These are phyloP conservation scores for Fusarium secorum DNA, from an alignment of 2,329 filamentous ascomycete genomes.

Conservation along the genomic window DNA sequence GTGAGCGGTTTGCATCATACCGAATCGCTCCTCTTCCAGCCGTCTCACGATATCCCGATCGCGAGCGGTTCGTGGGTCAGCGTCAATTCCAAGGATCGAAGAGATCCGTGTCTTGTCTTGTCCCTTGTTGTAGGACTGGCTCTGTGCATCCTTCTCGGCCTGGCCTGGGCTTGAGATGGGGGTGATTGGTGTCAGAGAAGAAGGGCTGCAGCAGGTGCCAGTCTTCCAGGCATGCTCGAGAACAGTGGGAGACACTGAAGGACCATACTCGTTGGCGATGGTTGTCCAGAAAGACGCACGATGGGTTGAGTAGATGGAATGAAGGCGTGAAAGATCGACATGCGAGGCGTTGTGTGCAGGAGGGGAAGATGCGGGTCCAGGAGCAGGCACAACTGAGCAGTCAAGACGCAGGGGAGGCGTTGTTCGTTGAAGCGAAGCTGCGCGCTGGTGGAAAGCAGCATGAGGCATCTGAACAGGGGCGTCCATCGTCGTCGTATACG, in stretches of 20 bases:
- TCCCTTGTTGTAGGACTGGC: constrained; percentile 44
- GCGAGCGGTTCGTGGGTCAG: constrained; percentile 63
- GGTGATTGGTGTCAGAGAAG: constrained; percentile 58
- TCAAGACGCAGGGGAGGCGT: constrained; percentile 66
- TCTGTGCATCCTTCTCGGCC: constrained; percentile 52
- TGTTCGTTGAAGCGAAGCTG: constrained; percentile 46
- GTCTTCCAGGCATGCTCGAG: constrained; percentile 76
- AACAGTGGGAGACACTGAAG: constrained; percentile 65
- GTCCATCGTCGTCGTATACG: constrained; percentile 55
- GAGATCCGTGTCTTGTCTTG: constrained; percentile 69
- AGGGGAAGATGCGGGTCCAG: constrained; percentile 47
- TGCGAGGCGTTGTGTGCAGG: constrained; percentile 50
- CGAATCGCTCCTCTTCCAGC: constrained; percentile 60
- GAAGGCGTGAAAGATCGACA: constrained; percentile 72
- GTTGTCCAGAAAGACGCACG: constrained; percentile 76
- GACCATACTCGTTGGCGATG: constrained; percentile 76
- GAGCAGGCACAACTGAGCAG: constrained; percentile 57
- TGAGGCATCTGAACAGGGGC: constrained; percentile 55
- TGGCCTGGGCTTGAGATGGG: constrained; percentile 61
- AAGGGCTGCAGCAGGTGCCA: constrained; percentile 52
- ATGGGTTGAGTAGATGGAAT: constrained; percentile 74
- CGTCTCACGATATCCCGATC: constrained; percentile 66
- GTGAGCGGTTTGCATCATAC: constrained; percentile 44
- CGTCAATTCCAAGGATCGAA: constrained; percentile 67
- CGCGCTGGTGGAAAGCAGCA: constrained; percentile 49